Base-by-base conservation (phyloP, 2,329 filamentous ascomycete species). In the Trichoderma arundinaceum region DNA sequence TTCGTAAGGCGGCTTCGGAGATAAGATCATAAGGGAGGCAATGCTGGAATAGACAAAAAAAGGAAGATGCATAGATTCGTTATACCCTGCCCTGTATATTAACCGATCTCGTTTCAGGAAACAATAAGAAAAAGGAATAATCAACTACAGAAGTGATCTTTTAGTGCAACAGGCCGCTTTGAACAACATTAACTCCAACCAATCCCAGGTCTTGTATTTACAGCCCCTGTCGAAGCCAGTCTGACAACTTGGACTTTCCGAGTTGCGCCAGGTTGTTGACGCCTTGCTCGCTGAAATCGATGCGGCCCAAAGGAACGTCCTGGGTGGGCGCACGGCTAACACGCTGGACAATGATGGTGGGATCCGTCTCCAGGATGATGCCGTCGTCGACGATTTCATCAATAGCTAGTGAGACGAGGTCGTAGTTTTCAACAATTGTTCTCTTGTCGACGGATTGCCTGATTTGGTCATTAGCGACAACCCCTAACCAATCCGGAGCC, bases 361-460 rank as follows among this genome's bases (percentile, higher is more conserved):
- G 94, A 77, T 99, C 95, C 0, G 94, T 98, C 82, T 99, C 95
- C 68, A 99, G 88, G 72, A 99, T 94, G 76, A 98, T 96, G 67
- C 95, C 95, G 75, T 96, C 93, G 79, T 97, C 93, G 62, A 96
- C 88, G 68, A 96, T 94, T 79, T 99, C 95, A 78, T 99, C 95
- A 70, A 99, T 92, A 51, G 94, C 92, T 62, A 99, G 87, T 13
- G 93, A 91, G 68, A 97, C 92, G 22, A 98, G 86, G 79, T 98
- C 95, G 83, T 98, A 99, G 86, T 98, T 98, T 81, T 99, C 95
- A 75, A 98, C 90, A 71, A 98, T 93, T 66, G 95, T 98, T 71
- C 95, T 90, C 86, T 97, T 97, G 83, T 99, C 95, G 58, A 96
- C 94, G 39, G 92, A 92, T 85, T 96, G 94, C 80, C 92, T 97